Evolutionary conservation across 2,329 filamentous ascomycete species (phyloP).

Genomic region (Penicillium frequentans): DNA sequence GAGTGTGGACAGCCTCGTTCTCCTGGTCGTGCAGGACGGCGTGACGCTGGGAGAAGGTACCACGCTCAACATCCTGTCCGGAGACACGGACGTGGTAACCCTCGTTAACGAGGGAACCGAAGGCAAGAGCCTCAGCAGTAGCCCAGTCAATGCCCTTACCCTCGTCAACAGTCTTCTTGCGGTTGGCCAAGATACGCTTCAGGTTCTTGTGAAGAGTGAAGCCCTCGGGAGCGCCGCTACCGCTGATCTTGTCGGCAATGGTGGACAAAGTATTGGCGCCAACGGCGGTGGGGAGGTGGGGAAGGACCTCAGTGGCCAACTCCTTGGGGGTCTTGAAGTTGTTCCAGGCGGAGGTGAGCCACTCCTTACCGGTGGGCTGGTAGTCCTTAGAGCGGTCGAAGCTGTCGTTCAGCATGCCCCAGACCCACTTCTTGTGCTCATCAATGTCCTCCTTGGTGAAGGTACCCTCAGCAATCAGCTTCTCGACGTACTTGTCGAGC

Average conservation of each 20-base stretch:
- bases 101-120: slow-evolving; percentile 85
- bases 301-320: slow-evolving; percentile 87
- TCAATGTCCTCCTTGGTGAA: slow-evolving; percentile 98
- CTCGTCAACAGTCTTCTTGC: slow-evolving; percentile 88
- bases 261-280: slow-evolving; percentile 71
- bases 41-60: slow-evolving; percentile 98
- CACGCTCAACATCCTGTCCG: slow-evolving; percentile 98
- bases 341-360: slow-evolving; percentile 98
- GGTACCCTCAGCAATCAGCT: slow-evolving; percentile 86
- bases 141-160: slow-evolving; percentile 97
- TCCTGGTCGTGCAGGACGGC: slow-evolving; percentile 97
- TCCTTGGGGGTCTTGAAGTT: slow-evolving; percentile 99
- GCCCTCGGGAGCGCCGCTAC: slow-evolving; percentile 72
- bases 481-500: slow-evolving; percentile 87
- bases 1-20: slow-evolving; percentile 88
- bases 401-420: slow-evolving; percentile 97
- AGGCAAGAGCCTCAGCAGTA: slow-evolving; percentile 92
- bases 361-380: slow-evolving; percentile 93
- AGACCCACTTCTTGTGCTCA: slow-evolving; percentile 99
- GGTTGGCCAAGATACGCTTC: slow-evolving; percentile 87
- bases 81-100: slow-evolving; percentile 97
- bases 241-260: slow-evolving; percentile 78
- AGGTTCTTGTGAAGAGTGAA: slow-evolving; percentile 93
- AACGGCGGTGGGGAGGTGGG: slow-evolving; percentile 85
- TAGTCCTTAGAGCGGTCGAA: slow-evolving; percentile 98